Percentiles rank a stretch among this genome's conserved stretches.
Evolutionary conservation across 192 early-diverging fungal species (phyloP).

Genomic region (Irineochytrium annulatum): DNA sequence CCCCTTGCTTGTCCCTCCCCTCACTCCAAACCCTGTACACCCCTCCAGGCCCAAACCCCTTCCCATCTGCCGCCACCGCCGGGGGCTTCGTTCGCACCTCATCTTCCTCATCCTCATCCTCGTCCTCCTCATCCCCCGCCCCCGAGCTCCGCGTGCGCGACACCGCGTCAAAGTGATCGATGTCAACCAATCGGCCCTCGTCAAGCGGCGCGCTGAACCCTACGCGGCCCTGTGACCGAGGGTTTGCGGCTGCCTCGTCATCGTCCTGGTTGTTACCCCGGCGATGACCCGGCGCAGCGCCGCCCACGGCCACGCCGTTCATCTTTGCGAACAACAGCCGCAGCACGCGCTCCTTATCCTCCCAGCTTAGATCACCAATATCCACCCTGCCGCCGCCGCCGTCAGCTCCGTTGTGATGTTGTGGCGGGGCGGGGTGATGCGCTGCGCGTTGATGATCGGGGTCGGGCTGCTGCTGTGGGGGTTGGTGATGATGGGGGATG

Average conservation of each 20-base stretch:
- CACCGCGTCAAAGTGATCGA: background rate
- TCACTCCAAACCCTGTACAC: too few species aligned
- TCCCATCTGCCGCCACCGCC: background rate
- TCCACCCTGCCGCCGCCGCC: slow-evolving; percentile 24
- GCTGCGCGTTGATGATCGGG: background rate
- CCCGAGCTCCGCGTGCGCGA: background rate
- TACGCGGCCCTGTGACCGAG: background rate
- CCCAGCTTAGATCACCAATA: slow-evolving; percentile 47
- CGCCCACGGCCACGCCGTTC: slow-evolving; percentile 49
- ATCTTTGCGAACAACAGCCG: slow-evolving; percentile 61
- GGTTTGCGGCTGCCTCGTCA: background rate
- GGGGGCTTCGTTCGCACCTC: background rate
- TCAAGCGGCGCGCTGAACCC: background rate
- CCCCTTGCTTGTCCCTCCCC: too few species aligned
- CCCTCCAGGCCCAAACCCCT: background rate
- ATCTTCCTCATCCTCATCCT: background rate
- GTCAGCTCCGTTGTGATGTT: too few species aligned
- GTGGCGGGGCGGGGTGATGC: background rate
- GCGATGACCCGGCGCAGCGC: background rate
- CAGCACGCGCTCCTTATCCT: slow-evolving; percentile 56
- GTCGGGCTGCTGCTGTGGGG: background rate
- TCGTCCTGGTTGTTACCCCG: background rate
- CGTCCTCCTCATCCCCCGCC: background rate
- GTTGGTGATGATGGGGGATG: slow-evolving; percentile 10
- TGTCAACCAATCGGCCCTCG: background rate